Evolutionary conservation across 169 alveolate species (phyloP), one percentile per base, ranked within the genome.

Genomic region (Cytauxzoon felis): DNA sequence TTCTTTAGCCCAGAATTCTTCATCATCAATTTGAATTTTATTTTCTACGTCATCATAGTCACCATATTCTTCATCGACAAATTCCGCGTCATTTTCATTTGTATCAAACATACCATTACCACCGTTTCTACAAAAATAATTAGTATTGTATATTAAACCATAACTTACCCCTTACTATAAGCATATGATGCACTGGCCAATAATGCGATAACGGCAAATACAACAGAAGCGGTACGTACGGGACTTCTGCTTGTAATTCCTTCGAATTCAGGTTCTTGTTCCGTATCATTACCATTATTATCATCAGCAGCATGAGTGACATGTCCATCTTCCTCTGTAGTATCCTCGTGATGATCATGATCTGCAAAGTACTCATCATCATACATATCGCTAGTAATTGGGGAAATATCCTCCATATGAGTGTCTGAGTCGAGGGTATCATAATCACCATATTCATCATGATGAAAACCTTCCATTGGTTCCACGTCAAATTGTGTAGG

Each of bases 1-100:
- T 16, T 61, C 65, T 5, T 66, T 58, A 4, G 82, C 65, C 82
- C 82, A 72, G 82, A 72, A 72, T 49, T 72, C 41, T 26, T 62
- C 32, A 11, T 60, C 78, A 21, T 72, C 82, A 19, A 41, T 41
- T 18, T 9, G 29, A 1, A 26, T 58, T 45, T 43, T 50, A 5
- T 49, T 18, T 16, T 50, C 34, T 24, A 11, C 30, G 7, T 64
- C 63, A 7, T 36, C 42, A 1, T 47, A 45, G 53, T 53, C 63
- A 11, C 7, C 63, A 0, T 21, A 58, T 8, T 52, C 50, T 11
- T 18, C 59, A 19, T 23, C 68, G 26, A 56, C 60, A 24, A 26
- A 50, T 29, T 18, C 45, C 11, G 26, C 65, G 5, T 32, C 75
- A 38, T 68, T 62, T n/a, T 40, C 66, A 30, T 27, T 24, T 29